Percentiles rank a stretch among this genome's conserved stretches.
These are phyloP conservation scores for Monosporascus sp. DNA, from an alignment of 2,329 filamentous ascomycete species.

Conservation along the genomic window DNA sequence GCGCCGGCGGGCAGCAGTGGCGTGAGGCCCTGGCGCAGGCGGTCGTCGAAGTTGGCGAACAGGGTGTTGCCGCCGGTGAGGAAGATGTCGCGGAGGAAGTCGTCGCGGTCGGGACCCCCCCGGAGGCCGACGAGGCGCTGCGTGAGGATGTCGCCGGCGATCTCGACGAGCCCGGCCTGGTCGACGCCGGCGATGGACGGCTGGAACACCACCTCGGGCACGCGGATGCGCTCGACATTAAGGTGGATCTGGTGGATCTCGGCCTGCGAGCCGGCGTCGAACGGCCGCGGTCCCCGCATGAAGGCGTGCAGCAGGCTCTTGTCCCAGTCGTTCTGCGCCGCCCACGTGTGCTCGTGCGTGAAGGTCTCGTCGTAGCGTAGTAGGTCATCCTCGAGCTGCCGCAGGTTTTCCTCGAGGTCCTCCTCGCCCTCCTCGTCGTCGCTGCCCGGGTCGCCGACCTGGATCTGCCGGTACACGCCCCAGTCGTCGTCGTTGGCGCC, in stretches of 20 bases:
- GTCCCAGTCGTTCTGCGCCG: conserved; percentile 92
- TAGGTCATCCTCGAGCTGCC: conserved; percentile 75
- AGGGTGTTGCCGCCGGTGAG: conserved; percentile 89
- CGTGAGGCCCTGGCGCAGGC: conserved; percentile 66
- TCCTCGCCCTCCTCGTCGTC: conserved; percentile 92
- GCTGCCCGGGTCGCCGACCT: conserved; percentile 69
- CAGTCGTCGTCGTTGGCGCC: conserved; percentile 97
- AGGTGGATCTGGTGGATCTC: conserved; percentile 86
- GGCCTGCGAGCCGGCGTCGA: conserved; percentile 71
- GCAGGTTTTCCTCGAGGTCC: conserved; percentile 69
- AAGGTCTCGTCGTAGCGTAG: conserved; percentile 83
- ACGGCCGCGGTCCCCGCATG: conserved; percentile 79
- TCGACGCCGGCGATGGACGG: conserved; percentile 87
- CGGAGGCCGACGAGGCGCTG: conserved; percentile 63
- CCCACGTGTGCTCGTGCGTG: conserved; percentile 85
- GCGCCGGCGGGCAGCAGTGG: conserved; percentile 66
- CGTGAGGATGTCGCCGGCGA: conserved; percentile 81
- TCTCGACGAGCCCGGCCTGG: conserved; percentile 89
- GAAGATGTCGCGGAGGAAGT: conserved; percentile 81
- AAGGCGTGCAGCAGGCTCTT: conserved; percentile 89
- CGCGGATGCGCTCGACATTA: conserved; percentile 92
- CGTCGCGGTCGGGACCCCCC: conserved; percentile 48
- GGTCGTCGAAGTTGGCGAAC: conserved; percentile 80
- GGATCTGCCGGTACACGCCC: conserved; percentile 92
- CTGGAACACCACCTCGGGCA: conserved; percentile 89